These are phyloP conservation scores for Ceratobasidium sp. DNA, from an alignment of 1,284 basidiomycete species.

Conservation along the genomic window DNA sequence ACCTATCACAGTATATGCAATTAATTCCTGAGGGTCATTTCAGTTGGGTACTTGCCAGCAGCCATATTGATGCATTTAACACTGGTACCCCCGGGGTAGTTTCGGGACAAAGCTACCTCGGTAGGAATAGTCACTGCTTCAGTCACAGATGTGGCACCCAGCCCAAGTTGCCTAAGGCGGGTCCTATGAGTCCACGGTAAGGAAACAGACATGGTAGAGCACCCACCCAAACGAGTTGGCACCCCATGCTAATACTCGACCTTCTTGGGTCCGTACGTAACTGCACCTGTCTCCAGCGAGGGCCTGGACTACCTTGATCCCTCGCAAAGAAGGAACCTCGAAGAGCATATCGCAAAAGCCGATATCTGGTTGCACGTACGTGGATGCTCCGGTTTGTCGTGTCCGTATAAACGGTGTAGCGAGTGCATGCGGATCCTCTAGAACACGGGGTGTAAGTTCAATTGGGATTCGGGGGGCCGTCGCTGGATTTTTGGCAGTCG, in stretches of 20 bases:
- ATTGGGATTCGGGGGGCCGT: conserved; percentile 53
- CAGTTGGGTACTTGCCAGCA: conserved; percentile 57
- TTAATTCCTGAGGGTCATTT: conserved; percentile 30
- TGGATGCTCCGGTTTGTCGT: conserved; percentile 37
- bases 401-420: conserved; percentile 43
- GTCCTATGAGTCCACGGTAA: background rate
- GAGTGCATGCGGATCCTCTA: conserved; percentile 59
- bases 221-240: conserved; percentile 80
- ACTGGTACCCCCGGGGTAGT: conserved; percentile 59
- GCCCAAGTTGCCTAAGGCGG: conserved; percentile 72
- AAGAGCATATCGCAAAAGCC: conserved; percentile 76
- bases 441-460: conserved; percentile 65
- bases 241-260: conserved; percentile 88
- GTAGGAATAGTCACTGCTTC: conserved; percentile 83
- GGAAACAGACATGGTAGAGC: background rate
- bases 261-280: conserved; percentile 69
- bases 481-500: conserved; percentile 44
- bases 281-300: conserved; percentile 77
- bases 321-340: conserved; percentile 79
- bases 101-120: conserved; percentile 77
- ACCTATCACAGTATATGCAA: conserved; percentile 52
- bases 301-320: conserved; percentile 70
- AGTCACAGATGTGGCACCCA: conserved; percentile 72
- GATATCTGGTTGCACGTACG: conserved; percentile 50
- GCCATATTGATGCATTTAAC: conserved; percentile 70